Percentiles rank a stretch among this genome's conserved stretches.
Evolutionary conservation across 345 rosid genomes (phyloP).

Genomic region (Punica granatum): DNA sequence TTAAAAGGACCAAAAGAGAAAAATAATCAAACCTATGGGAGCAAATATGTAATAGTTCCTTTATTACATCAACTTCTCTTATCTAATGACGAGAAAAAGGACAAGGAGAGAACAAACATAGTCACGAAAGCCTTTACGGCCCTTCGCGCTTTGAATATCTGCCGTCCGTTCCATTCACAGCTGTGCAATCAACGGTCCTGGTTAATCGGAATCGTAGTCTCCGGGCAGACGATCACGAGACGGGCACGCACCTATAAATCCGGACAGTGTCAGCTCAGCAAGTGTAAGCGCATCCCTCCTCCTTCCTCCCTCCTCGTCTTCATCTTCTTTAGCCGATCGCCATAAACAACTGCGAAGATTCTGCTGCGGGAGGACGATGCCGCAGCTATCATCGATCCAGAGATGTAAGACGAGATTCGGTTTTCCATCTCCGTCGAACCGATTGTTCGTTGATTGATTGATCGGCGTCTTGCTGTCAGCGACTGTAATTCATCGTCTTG

Average conservation of each 20-base stretch:
- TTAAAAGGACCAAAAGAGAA: too few relatives aligned
- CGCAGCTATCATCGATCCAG: constrained; percentile 1
- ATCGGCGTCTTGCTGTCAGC: not conserved
- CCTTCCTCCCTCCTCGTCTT: not conserved
- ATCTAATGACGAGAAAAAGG: too few relatives aligned
- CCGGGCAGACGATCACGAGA: not conserved
- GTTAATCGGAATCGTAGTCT: not conserved
- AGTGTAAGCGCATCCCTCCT: not conserved
- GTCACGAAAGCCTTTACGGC: too few relatives aligned
- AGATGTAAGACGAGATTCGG: constrained; percentile 2
- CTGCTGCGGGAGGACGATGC: constrained; percentile 2
- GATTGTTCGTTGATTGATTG: constrained; percentile 4
- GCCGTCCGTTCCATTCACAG: not conserved
- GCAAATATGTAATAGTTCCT: too few relatives aligned
- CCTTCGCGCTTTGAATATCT: not conserved
- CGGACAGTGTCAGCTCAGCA: too few relatives aligned
- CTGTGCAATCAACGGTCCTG: not conserved
- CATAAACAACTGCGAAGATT: not conserved
- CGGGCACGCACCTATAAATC: not conserved
- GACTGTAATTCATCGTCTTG: not conserved
- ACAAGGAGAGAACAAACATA: too few relatives aligned
- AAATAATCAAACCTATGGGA: too few relatives aligned
- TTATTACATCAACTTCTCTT: too few relatives aligned
- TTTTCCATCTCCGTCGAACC: not conserved
- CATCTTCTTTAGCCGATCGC: constrained; percentile 3